Evolutionary conservation across 441 rosid species (phyloP).

Genomic region (Omphalea diandra): DNA sequence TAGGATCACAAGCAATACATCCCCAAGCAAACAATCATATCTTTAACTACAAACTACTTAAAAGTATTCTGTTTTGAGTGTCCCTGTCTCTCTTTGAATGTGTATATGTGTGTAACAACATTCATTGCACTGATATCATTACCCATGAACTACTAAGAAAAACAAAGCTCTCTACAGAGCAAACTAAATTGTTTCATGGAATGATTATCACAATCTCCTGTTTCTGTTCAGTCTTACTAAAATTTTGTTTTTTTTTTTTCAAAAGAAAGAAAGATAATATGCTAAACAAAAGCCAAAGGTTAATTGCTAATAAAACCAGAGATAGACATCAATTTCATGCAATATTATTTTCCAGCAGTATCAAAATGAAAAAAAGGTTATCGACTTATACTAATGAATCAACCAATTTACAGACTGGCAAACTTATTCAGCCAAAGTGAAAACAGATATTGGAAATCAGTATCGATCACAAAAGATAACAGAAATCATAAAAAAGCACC

Average conservation of each 20-base stretch:
- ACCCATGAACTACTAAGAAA: neutral
- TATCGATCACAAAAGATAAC: neutral
- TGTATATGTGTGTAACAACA: neutral
- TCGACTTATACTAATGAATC: neutral
- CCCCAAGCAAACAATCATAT: neutral
- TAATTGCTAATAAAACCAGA: neutral
- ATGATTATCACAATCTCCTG: neutral
- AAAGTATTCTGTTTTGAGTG: neutral
- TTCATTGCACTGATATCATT: neutral
- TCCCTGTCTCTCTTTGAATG: neutral
- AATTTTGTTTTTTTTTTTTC: no score
- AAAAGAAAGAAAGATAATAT: neutral
- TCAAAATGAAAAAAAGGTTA: neutral
- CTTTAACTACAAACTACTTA: neutral
- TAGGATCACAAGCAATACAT: neutral
- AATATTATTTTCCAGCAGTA: neutral
- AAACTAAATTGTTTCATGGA: neutral
- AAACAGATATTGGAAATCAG: neutral
- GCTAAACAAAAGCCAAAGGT: neutral
- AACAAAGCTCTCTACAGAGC: neutral
- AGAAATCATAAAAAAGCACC: conserved; percentile 6
- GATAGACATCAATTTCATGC: neutral
- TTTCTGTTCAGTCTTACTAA: neutral
- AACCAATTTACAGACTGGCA: neutral
- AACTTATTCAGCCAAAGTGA: neutral